Percentiles rank a stretch among this genome's conserved stretches.
Conservation (phyloP, 2,329 filamentous ascomycete species). For the Cordyceps tenuipes region DNA sequence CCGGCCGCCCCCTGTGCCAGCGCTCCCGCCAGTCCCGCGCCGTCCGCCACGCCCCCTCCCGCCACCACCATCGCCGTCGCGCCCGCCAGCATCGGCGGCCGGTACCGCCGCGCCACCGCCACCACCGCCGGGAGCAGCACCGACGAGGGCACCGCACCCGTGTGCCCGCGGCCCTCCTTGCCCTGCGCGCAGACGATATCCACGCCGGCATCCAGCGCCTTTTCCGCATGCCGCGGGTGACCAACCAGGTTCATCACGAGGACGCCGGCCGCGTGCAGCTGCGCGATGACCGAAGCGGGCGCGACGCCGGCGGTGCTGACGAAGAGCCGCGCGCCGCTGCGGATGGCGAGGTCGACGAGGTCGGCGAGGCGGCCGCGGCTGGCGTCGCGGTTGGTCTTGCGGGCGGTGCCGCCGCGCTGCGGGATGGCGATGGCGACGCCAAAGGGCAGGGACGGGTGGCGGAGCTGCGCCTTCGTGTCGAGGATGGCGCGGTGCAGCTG, state of each 20-base stretch:
- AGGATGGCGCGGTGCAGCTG: conserved; percentile 73
- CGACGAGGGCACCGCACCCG: conserved; percentile 76
- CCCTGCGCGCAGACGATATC: conserved; percentile 91
- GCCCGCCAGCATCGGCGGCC: conserved; percentile 58
- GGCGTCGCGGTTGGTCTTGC: conserved; percentile 93
- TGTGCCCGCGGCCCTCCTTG: conserved; percentile 91
- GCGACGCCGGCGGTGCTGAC: conserved; percentile 85
- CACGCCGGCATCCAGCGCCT: conserved; percentile 77
- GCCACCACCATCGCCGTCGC: no score
- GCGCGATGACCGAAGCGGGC: conserved; percentile 60
- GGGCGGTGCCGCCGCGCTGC: conserved; percentile 73
- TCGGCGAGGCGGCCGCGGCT: conserved; percentile 81
- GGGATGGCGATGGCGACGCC: conserved; percentile 87
- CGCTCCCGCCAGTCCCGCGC: conserved; percentile 62
- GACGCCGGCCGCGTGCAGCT: conserved; percentile 70
- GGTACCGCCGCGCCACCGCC: conserved; percentile 68
- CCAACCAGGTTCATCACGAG: conserved; percentile 98
- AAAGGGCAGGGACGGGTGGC: conserved; percentile 64
- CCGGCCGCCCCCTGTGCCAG: conserved; percentile 82
- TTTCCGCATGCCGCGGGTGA: conserved; percentile 80
- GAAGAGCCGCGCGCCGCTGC: conserved; percentile 73
- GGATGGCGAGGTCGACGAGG: conserved; percentile 77
- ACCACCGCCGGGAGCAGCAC: conserved; percentile 81
- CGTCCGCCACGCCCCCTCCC: conserved; percentile 79
- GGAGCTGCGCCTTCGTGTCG: conserved; percentile 71